A percentile compares a stretch with the other conserved stretches of the same genome.
phyloP scores from a whole-genome alignment of 2,329 filamentous ascomycete species.

The Tolypocladium album region DNA sequence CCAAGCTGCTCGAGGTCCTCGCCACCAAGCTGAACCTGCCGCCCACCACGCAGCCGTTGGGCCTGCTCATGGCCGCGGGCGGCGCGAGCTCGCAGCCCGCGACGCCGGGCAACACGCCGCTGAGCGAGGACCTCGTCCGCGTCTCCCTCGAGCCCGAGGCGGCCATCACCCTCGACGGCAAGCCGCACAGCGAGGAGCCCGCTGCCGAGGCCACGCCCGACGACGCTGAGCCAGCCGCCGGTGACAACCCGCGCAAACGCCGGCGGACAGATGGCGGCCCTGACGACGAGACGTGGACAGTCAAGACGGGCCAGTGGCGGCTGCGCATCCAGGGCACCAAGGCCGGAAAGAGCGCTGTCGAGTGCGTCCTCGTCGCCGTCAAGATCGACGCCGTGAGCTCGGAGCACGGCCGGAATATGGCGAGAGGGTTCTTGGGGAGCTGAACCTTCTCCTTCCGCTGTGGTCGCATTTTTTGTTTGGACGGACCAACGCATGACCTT shows the following conservation, averaged over 20 bases:
- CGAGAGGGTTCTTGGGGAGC: slow-evolving; percentile 48
- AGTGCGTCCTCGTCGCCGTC: slow-evolving; percentile 65
- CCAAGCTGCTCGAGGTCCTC: slow-evolving; percentile 69
- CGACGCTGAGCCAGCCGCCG: slow-evolving; percentile 10
- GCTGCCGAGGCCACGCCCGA: slow-evolving; percentile 15
- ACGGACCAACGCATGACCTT: not conserved
- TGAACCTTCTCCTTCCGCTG: slow-evolving; percentile 3
- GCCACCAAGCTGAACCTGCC: slow-evolving; percentile 67
- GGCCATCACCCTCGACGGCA: slow-evolving; percentile 48
- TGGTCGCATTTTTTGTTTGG: not conserved
- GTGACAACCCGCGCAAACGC: slow-evolving; percentile 32
- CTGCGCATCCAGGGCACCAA: slow-evolving; percentile 48
- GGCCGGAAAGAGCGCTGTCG: slow-evolving; percentile 43
- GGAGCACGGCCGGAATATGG: slow-evolving; percentile 55
- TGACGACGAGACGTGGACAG: slow-evolving; percentile 42
- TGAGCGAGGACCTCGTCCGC: slow-evolving; percentile 60
- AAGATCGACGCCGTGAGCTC: slow-evolving; percentile 63
- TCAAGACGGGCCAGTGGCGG: slow-evolving; percentile 62
- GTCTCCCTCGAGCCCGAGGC: slow-evolving; percentile 51
- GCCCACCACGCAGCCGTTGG: slow-evolving; percentile 46
- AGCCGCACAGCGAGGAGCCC: slow-evolving; percentile 23
- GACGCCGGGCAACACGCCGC: slow-evolving; percentile 57
- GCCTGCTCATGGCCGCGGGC: slow-evolving; percentile 56
- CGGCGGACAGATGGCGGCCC: slow-evolving; percentile 26
- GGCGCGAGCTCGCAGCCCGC: slow-evolving; percentile 49